phyloP scores from a whole-genome alignment of 345 rosid species.

The Corchorus olitorius region DNA sequence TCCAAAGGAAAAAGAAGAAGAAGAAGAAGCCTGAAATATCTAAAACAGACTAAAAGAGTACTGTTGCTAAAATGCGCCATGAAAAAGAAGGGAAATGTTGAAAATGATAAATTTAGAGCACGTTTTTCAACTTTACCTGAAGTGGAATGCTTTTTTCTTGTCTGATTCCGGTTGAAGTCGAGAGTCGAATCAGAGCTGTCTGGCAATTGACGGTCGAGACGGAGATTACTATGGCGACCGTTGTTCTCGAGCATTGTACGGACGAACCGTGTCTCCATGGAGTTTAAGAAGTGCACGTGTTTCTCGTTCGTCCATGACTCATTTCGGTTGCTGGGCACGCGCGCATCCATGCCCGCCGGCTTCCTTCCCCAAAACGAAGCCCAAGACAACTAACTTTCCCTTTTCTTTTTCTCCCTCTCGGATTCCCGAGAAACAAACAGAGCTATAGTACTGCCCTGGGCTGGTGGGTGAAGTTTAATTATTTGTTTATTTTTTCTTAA shows the following conservation, averaged over 20 bases:
- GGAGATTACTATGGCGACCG: conserved; percentile 23
- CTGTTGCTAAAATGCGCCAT: background rate
- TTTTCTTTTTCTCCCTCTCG: background rate
- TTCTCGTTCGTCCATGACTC: conserved; percentile 46
- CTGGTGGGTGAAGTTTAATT: background rate
- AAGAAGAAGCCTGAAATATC: background rate
- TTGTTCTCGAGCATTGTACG: conserved; percentile 35
- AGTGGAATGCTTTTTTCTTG: conserved; percentile 20
- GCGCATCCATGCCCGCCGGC: conserved; percentile 13
- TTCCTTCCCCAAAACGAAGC: background rate
- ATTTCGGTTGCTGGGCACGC: background rate
- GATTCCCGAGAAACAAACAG: conserved; percentile 16
- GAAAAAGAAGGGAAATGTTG: background rate
- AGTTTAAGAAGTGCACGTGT: conserved; percentile 36
- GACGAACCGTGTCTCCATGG: conserved; percentile 45
- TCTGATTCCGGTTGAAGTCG: conserved; percentile 25
- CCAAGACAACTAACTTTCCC: background rate
- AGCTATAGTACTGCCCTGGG: background rate
- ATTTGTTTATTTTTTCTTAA: background rate
- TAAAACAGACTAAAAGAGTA: too few relatives aligned
- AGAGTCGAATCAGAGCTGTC: conserved; percentile 43
- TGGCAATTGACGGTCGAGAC: conserved; percentile 43
- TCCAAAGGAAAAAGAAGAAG: background rate
- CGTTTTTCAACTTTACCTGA: conserved; percentile 3
- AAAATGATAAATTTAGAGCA: too few relatives aligned